Evolutionary conservation across 169 alveolate species (phyloP).

Genomic region (Plasmodium vivax): DNA sequence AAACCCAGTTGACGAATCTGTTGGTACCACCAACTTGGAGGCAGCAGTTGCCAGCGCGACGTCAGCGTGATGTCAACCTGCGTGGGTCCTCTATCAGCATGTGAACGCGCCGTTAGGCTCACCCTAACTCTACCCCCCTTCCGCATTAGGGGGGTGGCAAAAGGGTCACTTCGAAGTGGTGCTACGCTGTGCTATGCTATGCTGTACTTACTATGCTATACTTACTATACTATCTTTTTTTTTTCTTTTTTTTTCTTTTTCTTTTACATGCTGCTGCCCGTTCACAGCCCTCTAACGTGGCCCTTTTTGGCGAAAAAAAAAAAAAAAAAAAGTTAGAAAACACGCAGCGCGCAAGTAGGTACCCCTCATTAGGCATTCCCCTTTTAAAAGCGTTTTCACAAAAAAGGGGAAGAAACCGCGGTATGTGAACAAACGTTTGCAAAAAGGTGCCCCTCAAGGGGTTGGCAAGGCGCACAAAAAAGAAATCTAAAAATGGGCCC

Average conservation of each 20-base stretch:
- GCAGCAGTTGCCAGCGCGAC: background rate
- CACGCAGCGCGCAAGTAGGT: background rate
- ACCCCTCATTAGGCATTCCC: background rate
- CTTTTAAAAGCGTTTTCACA: background rate
- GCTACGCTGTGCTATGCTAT: background rate
- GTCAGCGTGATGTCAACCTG: background rate
- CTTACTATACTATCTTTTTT: background rate
- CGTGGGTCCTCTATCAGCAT: background rate
- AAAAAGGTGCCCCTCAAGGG: background rate
- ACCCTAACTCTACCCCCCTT: background rate
- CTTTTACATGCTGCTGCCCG: background rate
- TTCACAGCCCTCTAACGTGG: background rate
- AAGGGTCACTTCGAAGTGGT: background rate
- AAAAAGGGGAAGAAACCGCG: background rate
- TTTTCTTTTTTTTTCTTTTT: background rate
- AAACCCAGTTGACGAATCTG: background rate
- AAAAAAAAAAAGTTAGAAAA: background rate
- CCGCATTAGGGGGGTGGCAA: background rate
- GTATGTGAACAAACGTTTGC: background rate
- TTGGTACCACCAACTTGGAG: background rate
- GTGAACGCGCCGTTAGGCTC: background rate
- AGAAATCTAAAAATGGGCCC: background rate
- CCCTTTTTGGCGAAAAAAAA: background rate
- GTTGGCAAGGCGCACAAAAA: background rate
- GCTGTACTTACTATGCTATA: no score